Percentiles rank a stretch among this genome's conserved stretches.
phyloP scores from a whole-genome alignment of 345 rosid genomes.

The Triadica sebifera region DNA sequence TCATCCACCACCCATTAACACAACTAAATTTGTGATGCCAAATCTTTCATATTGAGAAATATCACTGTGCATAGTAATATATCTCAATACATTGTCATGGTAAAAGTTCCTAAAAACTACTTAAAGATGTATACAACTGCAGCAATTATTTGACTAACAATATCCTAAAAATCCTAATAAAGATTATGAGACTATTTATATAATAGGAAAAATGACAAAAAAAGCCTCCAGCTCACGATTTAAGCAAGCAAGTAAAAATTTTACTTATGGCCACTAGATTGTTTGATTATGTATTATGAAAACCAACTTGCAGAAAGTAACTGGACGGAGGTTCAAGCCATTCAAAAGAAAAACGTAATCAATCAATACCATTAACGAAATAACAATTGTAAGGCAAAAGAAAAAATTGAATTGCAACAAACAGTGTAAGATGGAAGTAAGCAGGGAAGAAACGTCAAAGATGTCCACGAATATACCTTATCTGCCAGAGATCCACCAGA shows the following conservation, averaged over 20 bases:
- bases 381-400: not conserved
- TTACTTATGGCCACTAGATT: not conserved
- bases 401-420: not conserved
- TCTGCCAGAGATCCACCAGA: slow-evolving; percentile 36
- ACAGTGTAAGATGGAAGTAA: not conserved
- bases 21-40: not conserved
- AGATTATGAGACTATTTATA: not conserved
- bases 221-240: not conserved
- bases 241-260: not conserved
- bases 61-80: not conserved
- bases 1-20: not conserved
- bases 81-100: not conserved
- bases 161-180: slow-evolving; percentile 1
- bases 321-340: not conserved
- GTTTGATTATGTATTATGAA: not conserved
- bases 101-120: not conserved
- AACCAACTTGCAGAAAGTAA: slow-evolving; percentile 4
- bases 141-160: not conserved
- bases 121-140: not conserved
- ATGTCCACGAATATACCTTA: slow-evolving; percentile 31
- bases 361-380: not conserved
- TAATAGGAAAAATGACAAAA: not conserved
- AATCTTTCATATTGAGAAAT: not conserved
- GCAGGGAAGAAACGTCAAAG: not conserved
- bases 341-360: not conserved